Evolutionary conservation across 108 stramenopile species (phyloP).

Genomic region (Stephanodiscus minutulus): DNA sequence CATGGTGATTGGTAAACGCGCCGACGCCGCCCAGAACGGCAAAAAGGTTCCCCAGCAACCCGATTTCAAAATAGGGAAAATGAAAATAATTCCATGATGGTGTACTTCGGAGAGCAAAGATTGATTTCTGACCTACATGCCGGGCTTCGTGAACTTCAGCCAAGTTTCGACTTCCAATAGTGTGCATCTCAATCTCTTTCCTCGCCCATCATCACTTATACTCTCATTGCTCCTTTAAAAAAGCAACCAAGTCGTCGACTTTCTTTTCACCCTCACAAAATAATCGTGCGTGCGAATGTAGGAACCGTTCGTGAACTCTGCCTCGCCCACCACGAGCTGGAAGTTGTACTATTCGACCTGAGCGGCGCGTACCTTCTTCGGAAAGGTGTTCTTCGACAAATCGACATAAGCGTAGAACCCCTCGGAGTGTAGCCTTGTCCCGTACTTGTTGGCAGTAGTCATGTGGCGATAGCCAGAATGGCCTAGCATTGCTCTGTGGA

Average conservation of each 20-base stretch:
- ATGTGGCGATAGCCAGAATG: slow-evolving; percentile 97
- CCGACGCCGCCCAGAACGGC: too few species aligned
- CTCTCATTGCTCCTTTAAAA: slow-evolving; percentile 65
- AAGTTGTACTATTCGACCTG: slow-evolving; percentile 98
- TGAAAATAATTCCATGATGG: too few species aligned
- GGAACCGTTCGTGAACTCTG: slow-evolving; percentile 84
- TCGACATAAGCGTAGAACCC: slow-evolving; percentile 97
- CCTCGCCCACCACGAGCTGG: slow-evolving; percentile 96
- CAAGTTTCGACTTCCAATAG: too few species aligned
- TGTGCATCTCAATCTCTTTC: too few species aligned
- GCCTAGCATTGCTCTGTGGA: slow-evolving; percentile 99
- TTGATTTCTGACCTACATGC: too few species aligned
- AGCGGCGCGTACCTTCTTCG: slow-evolving; percentile 98
- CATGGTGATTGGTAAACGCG: too few species aligned
- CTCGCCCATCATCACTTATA: background rate
- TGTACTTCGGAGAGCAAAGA: too few species aligned
- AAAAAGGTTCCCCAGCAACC: too few species aligned
- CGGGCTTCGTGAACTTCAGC: too few species aligned
- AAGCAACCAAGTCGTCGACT: slow-evolving; percentile 80
- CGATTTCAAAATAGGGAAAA: too few species aligned
- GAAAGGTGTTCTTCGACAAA: slow-evolving; percentile 89
- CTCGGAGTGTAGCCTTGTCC: slow-evolving; percentile 81
- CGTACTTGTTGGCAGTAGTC: slow-evolving; percentile 87
- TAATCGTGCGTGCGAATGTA: slow-evolving; percentile 94
- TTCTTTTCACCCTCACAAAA: slow-evolving; percentile 90